These are phyloP conservation scores for Narthecium ossifragum DNA, from an alignment of 106 monocot species.

Conservation along the genomic window DNA sequence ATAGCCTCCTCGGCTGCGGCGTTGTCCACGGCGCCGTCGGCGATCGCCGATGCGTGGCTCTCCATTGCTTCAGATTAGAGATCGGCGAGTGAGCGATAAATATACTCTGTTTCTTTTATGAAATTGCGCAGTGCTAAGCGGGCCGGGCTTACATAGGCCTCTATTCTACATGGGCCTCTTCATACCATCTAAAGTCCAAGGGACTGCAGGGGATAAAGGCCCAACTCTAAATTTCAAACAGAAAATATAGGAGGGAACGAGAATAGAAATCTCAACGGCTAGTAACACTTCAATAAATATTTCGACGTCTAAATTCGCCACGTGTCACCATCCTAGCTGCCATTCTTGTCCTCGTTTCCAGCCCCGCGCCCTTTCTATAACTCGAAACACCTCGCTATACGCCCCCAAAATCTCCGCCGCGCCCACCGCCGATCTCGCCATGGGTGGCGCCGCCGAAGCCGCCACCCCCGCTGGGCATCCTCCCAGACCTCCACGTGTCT, in stretches of 20 bases:
- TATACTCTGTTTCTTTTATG: neutral
- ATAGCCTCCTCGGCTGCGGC: neutral
- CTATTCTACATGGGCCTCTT: too few relatives aligned
- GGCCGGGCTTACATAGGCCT: too few relatives aligned
- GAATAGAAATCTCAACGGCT: conserved; percentile 4
- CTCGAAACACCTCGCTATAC: neutral
- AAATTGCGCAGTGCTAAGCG: too few relatives aligned
- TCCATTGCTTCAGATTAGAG: too few relatives aligned
- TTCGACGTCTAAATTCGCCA: neutral
- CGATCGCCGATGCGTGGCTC: neutral
- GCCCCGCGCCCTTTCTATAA: neutral
- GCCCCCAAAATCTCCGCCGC: neutral
- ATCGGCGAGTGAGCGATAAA: neutral
- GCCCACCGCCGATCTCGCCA: neutral
- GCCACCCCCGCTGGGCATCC: neutral
- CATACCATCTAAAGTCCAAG: too few relatives aligned
- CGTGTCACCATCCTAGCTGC: neutral
- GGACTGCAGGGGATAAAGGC: too few relatives aligned
- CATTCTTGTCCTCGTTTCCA: neutral
- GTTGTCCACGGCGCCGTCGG: neutral
- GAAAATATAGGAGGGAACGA: too few relatives aligned
- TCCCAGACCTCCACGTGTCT: conserved; percentile 22
- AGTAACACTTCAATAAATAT: neutral
- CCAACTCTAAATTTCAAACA: too few relatives aligned
- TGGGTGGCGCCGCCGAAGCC: conserved; percentile 5